A percentile compares a stretch with the other conserved stretches of the same genome.
Conservation (phyloP, 805 yeast species). For the Yamadazyma endophytica region DNA sequence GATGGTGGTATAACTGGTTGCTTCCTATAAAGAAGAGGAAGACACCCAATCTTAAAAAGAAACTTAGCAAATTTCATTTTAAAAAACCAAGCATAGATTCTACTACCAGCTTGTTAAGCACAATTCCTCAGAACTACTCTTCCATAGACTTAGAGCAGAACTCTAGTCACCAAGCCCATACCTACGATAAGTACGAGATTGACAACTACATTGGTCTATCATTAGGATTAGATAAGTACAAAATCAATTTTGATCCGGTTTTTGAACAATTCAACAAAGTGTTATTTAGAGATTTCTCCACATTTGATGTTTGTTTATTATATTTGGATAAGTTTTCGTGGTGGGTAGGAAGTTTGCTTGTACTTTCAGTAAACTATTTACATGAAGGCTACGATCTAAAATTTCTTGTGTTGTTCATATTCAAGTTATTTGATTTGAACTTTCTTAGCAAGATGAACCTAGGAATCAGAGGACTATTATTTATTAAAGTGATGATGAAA, state of each 20-base stretch:
- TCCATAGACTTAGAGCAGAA: slow-evolving; percentile 14
- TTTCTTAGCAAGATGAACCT: slow-evolving; percentile 10
- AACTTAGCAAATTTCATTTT: slow-evolving; percentile 8
- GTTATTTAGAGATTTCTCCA: slow-evolving; percentile 13
- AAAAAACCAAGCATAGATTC: slow-evolving; percentile 1
- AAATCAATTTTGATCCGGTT: slow-evolving; percentile 19
- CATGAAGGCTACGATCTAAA: slow-evolving; percentile 1
- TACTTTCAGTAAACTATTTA: slow-evolving; percentile 9
- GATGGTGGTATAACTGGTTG: slow-evolving; percentile 8
- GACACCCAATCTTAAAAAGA: slow-evolving; percentile 5
- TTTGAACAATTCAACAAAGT: slow-evolving; percentile 18
- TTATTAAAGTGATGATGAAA: slow-evolving; percentile 7
- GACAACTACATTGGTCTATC: slow-evolving; percentile 19
- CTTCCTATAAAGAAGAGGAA: slow-evolving; percentile 5
- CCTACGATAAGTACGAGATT: slow-evolving; percentile 7
- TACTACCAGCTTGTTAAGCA: slow-evolving; percentile 3
- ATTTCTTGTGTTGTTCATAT: slow-evolving; percentile 5
- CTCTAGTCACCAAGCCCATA: background rate
- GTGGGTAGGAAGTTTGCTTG: slow-evolving; percentile 13
- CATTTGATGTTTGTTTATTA: slow-evolving; percentile 8
- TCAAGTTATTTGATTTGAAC: slow-evolving; percentile 19
- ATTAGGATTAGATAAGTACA: slow-evolving; percentile 16
- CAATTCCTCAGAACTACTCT: slow-evolving; percentile 5
- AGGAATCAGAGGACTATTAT: slow-evolving; percentile 1
- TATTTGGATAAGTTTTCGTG: slow-evolving; percentile 15